phyloP scores from a whole-genome alignment of 805 yeast species.

The Hanseniaspora thailandica region DNA sequence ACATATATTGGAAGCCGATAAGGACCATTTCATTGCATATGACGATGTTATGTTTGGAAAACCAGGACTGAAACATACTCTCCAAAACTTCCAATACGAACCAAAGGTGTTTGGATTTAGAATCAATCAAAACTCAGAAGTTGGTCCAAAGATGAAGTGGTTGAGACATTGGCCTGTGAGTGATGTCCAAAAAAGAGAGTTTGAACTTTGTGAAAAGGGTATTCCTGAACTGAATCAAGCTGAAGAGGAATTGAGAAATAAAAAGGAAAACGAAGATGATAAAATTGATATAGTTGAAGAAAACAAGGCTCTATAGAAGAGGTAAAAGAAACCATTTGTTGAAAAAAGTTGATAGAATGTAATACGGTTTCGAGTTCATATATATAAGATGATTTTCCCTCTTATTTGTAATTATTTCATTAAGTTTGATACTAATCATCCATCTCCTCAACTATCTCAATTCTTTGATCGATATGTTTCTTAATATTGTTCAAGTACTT shows the following conservation, averaged over 20 bases:
- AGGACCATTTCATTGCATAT: slow-evolving; percentile 3
- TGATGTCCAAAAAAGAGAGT: slow-evolving; percentile 50
- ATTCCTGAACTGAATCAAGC: slow-evolving; percentile 31
- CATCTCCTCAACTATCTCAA: slow-evolving; percentile 1
- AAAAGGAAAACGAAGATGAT: background rate
- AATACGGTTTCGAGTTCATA: too few relatives aligned
- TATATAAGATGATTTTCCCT: background rate
- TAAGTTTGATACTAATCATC: background rate
- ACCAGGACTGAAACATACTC: slow-evolving; percentile 11
- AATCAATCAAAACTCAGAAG: slow-evolving; percentile 55
- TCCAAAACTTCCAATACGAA: slow-evolving; percentile 38
- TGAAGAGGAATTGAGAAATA: background rate
- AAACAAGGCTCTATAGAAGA: background rate
- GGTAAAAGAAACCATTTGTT: background rate
- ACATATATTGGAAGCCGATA: background rate
- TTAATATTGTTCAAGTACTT: slow-evolving; percentile 1
- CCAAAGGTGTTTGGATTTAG: slow-evolving; percentile 81
- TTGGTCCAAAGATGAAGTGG: slow-evolving; percentile 97
- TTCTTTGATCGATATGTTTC: slow-evolving; percentile 3
- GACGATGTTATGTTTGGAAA: slow-evolving; percentile 8
- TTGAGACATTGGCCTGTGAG: slow-evolving; percentile 64
- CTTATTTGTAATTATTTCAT: background rate
- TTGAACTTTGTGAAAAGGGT: slow-evolving; percentile 50
- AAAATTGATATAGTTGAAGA: background rate
- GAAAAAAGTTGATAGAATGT: too few relatives aligned